Evolutionary conservation across 2,329 filamentous ascomycete species (phyloP), one percentile per base, ranked within the genome.

Genomic region (Aureobasidium vineae): DNA sequence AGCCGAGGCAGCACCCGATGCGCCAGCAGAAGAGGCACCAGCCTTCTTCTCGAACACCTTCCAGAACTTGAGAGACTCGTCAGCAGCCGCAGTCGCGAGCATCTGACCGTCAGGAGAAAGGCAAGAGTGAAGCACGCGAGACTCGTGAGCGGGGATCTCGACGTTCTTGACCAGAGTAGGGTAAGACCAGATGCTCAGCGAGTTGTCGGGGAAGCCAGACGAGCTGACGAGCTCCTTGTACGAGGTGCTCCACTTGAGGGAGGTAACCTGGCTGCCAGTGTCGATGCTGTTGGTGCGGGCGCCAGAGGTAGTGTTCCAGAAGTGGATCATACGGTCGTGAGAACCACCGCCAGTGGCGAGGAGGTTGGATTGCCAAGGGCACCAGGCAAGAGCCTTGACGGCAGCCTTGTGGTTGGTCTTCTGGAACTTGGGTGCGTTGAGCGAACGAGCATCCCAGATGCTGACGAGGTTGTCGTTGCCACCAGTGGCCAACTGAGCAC

Each of bases 341-440:
- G 92, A 96, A 72, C 95, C 95, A 75, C 95, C 95, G 66, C 95
- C 95, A 50, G 95, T 98, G 67, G 95, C 95, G 56, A 99, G 89
- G 59, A 98, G 88, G 84, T 97, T 98, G 79, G 91, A 88, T 82
- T 97, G 95, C 95, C 95, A 99, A 50, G 95, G 95, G 84, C 95
- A 99, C 95, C 95, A 99, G 70, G 92, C 90, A 53, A 99, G 87
- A 67, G 95, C 95, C 86, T 99, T 99, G 81, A 99, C 93, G 52
- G 95, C 95, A 66, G 95, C 95, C 80, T 95, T 95, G 85, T 99
- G 95, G 85, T 99, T 99, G 76, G 94, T 97, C 88, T 99, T 99
- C 80, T 92, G 95, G 84, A 98, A 98, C 82, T 98, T 98, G 77
- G 95, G 95, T 11, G 96, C 93, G 21, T 88, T 88, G 68, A 99